Evolutionary conservation across 2,329 filamentous ascomycete species (phyloP).

Genomic region (Penicillium sp.): DNA sequence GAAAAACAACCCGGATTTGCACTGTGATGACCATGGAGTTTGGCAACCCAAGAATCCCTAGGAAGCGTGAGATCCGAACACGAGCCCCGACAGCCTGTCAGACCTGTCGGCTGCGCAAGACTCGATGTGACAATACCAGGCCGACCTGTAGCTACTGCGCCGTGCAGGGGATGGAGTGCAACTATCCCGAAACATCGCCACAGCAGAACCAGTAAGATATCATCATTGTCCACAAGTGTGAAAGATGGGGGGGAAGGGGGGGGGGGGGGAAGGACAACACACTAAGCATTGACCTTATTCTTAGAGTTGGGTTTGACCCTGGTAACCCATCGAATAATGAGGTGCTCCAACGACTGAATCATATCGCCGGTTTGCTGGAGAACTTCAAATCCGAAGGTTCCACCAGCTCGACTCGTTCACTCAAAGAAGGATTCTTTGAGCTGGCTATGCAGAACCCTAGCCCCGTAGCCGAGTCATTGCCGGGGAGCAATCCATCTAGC

Average conservation of each 20-base stretch:
- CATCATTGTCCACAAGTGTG: neutral
- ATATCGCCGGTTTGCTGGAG: constrained; percentile 22
- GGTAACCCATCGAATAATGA: constrained; percentile 16
- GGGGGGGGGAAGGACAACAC: neutral
- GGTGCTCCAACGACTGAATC: constrained; percentile 20
- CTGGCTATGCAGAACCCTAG: constrained; percentile 13
- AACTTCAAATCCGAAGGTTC: constrained; percentile 23
- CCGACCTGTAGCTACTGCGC: constrained; percentile 26
- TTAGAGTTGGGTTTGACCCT: constrained; percentile 18
- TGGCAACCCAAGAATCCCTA: constrained; percentile 11
- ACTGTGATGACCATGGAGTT: constrained; percentile 15
- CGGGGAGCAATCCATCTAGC: constrained; percentile 5
- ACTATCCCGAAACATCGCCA: constrained; percentile 24
- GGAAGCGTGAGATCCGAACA: constrained; percentile 25
- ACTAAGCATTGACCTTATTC: neutral
- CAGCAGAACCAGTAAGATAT: constrained; percentile 20
- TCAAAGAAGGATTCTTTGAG: constrained; percentile 18
- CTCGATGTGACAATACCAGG: constrained; percentile 25
- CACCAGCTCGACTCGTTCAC: constrained; percentile 14
- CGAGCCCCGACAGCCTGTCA: constrained; percentile 28
- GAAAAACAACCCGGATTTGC: constrained; percentile 4
- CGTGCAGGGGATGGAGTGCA: constrained; percentile 21
- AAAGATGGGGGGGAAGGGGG: neutral
- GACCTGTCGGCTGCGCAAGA: constrained; percentile 26
- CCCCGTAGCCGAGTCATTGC: constrained; percentile 11